Evolutionary conservation across 805 yeast species (phyloP), one percentile per base, ranked within the genome.

Genomic region (Metschnikowia gelsemii): DNA sequence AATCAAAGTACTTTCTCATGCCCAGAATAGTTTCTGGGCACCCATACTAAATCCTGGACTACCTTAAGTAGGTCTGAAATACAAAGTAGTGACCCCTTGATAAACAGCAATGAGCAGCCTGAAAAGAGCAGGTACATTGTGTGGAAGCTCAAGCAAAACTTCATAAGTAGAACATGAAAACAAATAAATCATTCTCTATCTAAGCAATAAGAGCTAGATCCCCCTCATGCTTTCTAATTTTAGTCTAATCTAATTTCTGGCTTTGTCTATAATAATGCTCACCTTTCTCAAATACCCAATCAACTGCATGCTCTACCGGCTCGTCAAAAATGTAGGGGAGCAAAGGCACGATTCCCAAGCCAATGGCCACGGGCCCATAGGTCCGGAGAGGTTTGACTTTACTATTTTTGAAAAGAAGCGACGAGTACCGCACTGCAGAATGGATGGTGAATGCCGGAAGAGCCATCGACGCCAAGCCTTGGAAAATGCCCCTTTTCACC

Each of bases 381-480:
- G 79, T 68, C 53, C 75, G 76, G 44, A 86, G 38, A 1, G 64
- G 43, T 41, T 70, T 68, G 45, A 69, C 72, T 34, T 68, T 64
- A 38, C 75, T 60, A 57, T 80, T 79, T 59, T 80, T 80, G 59
- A 87, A 78, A 22, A 80, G 63, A 16, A 66, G 42, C 2, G 87
- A 81, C 1, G 88, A 78, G 57, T 85, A 84, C 50, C 82, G 73
- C 29, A 86, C 95, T 4, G 82, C 68, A 2, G 84, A 73, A 59
- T 86, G 95, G 53, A 86, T 86, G 4, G 95, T 86, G 61, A 85
- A 80, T 2, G 95, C 95, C 8, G 95, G 95, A 30, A 86, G 70
- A 12, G 87, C 91, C 93, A 86, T 87, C 32, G 87, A 80, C 2
- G 95, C 95, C 48, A 87, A 71, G 49, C 84, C 72, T 62, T 86